These are phyloP conservation scores for Tilletia walkeri DNA, from an alignment of 1,284 basidiomycete genomes.

Conservation along the genomic window DNA sequence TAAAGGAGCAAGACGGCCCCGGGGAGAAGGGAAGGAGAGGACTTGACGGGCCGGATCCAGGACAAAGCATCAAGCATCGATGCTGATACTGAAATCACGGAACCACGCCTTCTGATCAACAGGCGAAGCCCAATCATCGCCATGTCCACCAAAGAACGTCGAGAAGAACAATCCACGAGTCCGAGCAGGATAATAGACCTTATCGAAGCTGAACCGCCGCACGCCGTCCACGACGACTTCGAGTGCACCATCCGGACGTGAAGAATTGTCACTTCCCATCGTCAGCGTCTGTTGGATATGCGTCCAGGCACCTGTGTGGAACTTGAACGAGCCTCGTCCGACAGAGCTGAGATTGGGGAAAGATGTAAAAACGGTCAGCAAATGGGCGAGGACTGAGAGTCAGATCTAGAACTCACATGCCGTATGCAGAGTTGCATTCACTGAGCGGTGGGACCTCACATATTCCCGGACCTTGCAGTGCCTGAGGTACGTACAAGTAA, in stretches of 20 bases:
- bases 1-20: too few species aligned
- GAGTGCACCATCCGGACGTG: slow-evolving; percentile 25
- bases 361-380: not conserved
- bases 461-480: slow-evolving; percentile 26
- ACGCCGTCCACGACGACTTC: slow-evolving; percentile 26
- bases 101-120: slow-evolving; percentile 35
- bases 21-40: too few species aligned
- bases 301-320: slow-evolving; percentile 26
- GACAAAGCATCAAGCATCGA: slow-evolving; percentile 23
- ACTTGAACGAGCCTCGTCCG: slow-evolving; percentile 31
- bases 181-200: slow-evolving; percentile 25
- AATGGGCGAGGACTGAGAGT: not conserved
- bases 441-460: slow-evolving; percentile 27
- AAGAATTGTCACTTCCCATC: slow-evolving; percentile 11
- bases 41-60: too few species aligned
- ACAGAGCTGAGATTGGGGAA: slow-evolving; percentile 20
- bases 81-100: slow-evolving; percentile 25
- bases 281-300: slow-evolving; percentile 32
- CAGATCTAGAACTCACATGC: slow-evolving; percentile 20
- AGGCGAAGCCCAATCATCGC: slow-evolving; percentile 29
- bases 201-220: slow-evolving; percentile 26
- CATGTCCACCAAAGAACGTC: slow-evolving; percentile 38
- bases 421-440: slow-evolving; percentile 34
- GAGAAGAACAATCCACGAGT: slow-evolving; percentile 34
- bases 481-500: slow-evolving; percentile 60